Evolutionary conservation across 2,329 filamentous ascomycete genomes (phyloP).

Genomic region (Epichloe amarillans): DNA sequence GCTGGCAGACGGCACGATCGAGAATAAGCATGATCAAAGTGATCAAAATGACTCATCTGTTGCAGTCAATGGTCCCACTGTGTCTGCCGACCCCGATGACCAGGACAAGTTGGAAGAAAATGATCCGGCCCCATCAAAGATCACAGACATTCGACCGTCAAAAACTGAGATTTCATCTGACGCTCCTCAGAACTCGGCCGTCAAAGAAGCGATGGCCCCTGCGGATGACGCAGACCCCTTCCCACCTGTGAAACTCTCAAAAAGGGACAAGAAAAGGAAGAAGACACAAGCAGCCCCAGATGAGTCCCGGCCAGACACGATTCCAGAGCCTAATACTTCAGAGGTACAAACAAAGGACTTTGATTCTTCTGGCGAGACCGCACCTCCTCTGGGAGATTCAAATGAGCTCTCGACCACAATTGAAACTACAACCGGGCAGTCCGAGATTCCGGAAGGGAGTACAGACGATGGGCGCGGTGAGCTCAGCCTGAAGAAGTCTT

Average conservation of each 20-base stretch:
- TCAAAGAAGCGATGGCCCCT: not conserved
- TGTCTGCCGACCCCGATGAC: not conserved
- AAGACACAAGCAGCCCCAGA: slow-evolving; percentile 17
- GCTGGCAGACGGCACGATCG: not conserved
- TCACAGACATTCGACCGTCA: not conserved
- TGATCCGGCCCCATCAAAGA: not conserved
- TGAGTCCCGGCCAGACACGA: slow-evolving; percentile 4
- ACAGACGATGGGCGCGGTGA: slow-evolving; percentile 18
- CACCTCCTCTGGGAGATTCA: not conserved
- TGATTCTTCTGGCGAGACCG: not conserved
- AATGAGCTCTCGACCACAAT: slow-evolving; percentile 9
- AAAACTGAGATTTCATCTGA: not conserved
- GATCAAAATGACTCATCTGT: not conserved
- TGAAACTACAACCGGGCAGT: not conserved
- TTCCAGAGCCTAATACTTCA: not conserved
- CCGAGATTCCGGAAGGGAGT: slow-evolving; percentile 10
- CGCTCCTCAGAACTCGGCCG: not conserved
- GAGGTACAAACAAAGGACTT: not conserved
- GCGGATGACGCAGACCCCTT: slow-evolving; percentile 5
- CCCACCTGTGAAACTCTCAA: slow-evolving; percentile 16
- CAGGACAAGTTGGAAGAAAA: not conserved
- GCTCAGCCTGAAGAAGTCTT: slow-evolving; percentile 15
- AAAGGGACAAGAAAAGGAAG: slow-evolving; percentile 23
- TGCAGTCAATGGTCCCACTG: not conserved
- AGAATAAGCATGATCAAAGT: not conserved